A percentile compares a stretch with the other conserved stretches of the same genome.
These are phyloP conservation scores for Kwoniella dendrophila DNA, from an alignment of 768 basidiomycete genomes.

Conservation along the genomic window DNA sequence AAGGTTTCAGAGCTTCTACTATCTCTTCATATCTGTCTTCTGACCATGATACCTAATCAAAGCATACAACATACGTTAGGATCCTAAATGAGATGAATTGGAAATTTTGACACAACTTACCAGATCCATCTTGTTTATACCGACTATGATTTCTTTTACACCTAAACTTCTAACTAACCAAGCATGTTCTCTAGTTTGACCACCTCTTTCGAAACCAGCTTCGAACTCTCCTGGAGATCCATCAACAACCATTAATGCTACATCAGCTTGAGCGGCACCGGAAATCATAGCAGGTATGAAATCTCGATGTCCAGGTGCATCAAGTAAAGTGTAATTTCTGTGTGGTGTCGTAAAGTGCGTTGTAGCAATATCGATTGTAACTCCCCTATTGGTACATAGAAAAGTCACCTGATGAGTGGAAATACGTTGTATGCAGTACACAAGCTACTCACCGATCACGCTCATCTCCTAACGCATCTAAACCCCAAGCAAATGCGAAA, in stretches of 20 bases:
- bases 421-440: neutral
- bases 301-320: conserved; percentile 95
- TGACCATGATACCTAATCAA: conserved; percentile 94
- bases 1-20: conserved; percentile 69
- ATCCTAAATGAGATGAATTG: neutral
- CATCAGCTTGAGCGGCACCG: conserved; percentile 94
- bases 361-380: conserved; percentile 95
- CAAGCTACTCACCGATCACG: conserved; percentile 70
- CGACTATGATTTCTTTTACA: conserved; percentile 85
- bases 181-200: conserved; percentile 93
- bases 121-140: conserved; percentile 92
- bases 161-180: conserved; percentile 88
- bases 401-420: neutral
- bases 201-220: conserved; percentile 88
- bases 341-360: conserved; percentile 74
- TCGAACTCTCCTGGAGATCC: conserved; percentile 90
- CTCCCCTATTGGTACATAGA: conserved; percentile 66
- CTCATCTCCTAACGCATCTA: conserved; percentile 91
- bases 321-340: conserved; percentile 85
- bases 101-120: conserved; percentile 58
- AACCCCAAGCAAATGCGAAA: conserved; percentile 97
- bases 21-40: conserved; percentile 84
- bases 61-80: neutral
- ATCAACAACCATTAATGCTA: conserved; percentile 89
- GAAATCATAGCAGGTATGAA: conserved; percentile 99